Evolutionary conservation across 2,329 filamentous ascomycete genomes (phyloP).

Genomic region (Ophiocordyceps robertsii): DNA sequence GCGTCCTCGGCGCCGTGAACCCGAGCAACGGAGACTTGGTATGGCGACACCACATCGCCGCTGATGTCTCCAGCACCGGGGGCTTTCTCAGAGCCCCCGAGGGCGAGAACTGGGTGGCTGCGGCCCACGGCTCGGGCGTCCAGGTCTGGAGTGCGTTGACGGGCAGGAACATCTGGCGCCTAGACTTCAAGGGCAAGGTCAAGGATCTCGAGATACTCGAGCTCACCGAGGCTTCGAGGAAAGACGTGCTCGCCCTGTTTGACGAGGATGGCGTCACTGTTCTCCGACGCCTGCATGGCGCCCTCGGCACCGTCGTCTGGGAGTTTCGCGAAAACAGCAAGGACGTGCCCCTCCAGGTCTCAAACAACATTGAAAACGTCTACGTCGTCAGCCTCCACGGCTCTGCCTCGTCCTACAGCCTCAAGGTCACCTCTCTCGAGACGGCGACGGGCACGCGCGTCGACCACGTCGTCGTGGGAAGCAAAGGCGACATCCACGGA

Average conservation of each 20-base stretch:
- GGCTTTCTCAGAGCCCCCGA: slow-evolving; percentile 60
- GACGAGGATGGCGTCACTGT: slow-evolving; percentile 42
- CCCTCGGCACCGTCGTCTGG: slow-evolving; percentile 65
- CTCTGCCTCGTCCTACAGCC: slow-evolving; percentile 54
- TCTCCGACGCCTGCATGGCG: slow-evolving; percentile 60
- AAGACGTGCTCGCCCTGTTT: slow-evolving; percentile 60
- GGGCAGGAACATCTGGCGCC: slow-evolving; percentile 67
- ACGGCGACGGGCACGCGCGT: slow-evolving; percentile 56
- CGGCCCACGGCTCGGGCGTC: slow-evolving; percentile 56
- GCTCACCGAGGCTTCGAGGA: slow-evolving; percentile 47
- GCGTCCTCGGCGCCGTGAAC: slow-evolving; percentile 76
- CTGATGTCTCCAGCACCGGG: slow-evolving; percentile 27
- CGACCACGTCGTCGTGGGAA: slow-evolving; percentile 57
- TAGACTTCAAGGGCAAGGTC: slow-evolving; percentile 42
- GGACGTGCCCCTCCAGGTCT: slow-evolving; percentile 61
- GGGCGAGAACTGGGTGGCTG: slow-evolving; percentile 64
- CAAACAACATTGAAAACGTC: slow-evolving; percentile 55
- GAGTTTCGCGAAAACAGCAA: slow-evolving; percentile 56
- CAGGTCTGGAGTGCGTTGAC: slow-evolving; percentile 73
- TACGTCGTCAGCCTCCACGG: slow-evolving; percentile 69
- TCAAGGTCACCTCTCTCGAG: slow-evolving; percentile 66
- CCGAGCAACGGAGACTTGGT: slow-evolving; percentile 72
- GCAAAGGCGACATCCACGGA: slow-evolving; percentile 58
- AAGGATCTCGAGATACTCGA: slow-evolving; percentile 68
- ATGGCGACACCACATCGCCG: slow-evolving; percentile 70